These are phyloP conservation scores for Xylariaceae sp. DNA, from an alignment of 2,329 filamentous ascomycete species.

Conservation along the genomic window DNA sequence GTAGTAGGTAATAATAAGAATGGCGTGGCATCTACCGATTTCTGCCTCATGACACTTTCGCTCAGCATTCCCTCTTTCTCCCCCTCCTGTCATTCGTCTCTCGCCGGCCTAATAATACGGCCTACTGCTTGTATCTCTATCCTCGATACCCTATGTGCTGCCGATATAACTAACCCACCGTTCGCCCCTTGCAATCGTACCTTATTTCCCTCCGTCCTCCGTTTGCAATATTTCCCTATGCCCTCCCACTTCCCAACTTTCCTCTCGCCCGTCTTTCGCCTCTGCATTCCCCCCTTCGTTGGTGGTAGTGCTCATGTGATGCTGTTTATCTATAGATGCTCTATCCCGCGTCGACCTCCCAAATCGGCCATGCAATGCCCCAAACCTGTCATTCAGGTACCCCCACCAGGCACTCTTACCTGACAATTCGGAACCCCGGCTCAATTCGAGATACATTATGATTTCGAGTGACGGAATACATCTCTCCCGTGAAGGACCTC, in stretches of 20 bases:
- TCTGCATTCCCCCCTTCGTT: slow-evolving; percentile 4
- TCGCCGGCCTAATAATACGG: slow-evolving; percentile 19
- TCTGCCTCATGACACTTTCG: slow-evolving; percentile 19
- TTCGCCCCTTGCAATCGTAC: slow-evolving; percentile 24
- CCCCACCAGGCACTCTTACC: too few relatives aligned
- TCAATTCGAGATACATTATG: too few relatives aligned
- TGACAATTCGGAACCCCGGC: too few relatives aligned
- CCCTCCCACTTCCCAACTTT: slow-evolving; percentile 10
- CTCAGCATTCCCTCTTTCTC: slow-evolving; percentile 15
- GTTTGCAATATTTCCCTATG: slow-evolving; percentile 12
- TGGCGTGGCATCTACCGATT: slow-evolving; percentile 21
- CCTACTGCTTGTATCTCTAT: too few relatives aligned
- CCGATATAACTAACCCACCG: slow-evolving; percentile 31
- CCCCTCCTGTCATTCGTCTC: slow-evolving; percentile 19
- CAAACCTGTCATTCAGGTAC: background rate
- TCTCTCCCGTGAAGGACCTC: too few relatives aligned
- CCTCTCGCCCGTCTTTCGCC: slow-evolving; percentile 6
- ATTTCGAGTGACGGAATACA: too few relatives aligned
- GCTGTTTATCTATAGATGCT: slow-evolving; percentile 5
- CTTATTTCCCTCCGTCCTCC: slow-evolving; percentile 27
- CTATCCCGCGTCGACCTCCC: slow-evolving; percentile 16
- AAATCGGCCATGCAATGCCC: background rate
- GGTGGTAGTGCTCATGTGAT: slow-evolving; percentile 11
- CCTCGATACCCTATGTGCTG: slow-evolving; percentile 12
- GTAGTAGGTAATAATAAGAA: slow-evolving; percentile 15